Conservation (phyloP, 805 yeast genomes). For the Cyberlindnera euphorbiae region DNA sequence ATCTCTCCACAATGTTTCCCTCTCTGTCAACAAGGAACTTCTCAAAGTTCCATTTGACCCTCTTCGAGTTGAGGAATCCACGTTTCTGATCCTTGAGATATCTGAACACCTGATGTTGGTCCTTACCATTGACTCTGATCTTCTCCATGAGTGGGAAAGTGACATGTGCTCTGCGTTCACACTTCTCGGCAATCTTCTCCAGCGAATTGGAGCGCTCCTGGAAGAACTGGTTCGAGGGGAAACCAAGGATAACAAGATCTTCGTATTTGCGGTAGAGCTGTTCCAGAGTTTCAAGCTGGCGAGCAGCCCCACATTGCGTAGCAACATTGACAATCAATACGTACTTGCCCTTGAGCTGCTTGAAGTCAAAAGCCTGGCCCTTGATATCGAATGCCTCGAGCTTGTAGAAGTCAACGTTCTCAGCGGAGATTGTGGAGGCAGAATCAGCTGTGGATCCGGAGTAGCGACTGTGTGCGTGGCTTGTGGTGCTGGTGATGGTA, state of each 20-base stretch:
- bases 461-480: too few species aligned
- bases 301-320: slow-evolving; percentile 75
- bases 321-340: slow-evolving; percentile 86
- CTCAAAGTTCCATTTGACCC: slow-evolving; percentile 72
- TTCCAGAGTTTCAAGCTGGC: slow-evolving; percentile 74
- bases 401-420: slow-evolving; percentile 50
- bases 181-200: slow-evolving; percentile 69
- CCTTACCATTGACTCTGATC: slow-evolving; percentile 73
- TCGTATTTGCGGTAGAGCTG: slow-evolving; percentile 57
- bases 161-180: slow-evolving; percentile 69
- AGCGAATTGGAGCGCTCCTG: slow-evolving; percentile 65
- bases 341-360: slow-evolving; percentile 67
- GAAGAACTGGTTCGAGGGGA: slow-evolving; percentile 91
- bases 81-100: slow-evolving; percentile 61
- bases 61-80: slow-evolving; percentile 54
- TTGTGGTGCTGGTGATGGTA: not conserved
- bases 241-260: slow-evolving; percentile 69
- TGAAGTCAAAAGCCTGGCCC: slow-evolving; percentile 55
- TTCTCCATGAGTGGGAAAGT: slow-evolving; percentile 78
- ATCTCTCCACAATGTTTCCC: slow-evolving; percentile 55
- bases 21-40: slow-evolving; percentile 54
- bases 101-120: slow-evolving; percentile 63
- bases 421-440: slow-evolving; percentile 2
- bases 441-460: too few species aligned
- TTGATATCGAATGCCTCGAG: slow-evolving; percentile 55